Evolutionary conservation across 768 basidiomycete species (phyloP).

Genomic region (Rossbeevera mucosa): DNA sequence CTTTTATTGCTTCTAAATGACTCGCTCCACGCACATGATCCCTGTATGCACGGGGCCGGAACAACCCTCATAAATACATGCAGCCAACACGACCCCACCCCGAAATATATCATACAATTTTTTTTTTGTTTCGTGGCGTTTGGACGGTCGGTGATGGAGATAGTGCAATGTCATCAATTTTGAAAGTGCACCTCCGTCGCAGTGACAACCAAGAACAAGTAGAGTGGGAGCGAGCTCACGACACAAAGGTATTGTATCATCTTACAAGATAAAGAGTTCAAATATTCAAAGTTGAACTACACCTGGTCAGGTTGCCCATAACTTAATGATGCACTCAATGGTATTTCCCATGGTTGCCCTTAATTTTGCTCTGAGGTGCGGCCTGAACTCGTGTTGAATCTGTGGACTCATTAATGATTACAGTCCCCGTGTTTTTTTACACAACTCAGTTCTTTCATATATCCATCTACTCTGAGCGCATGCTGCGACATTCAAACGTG

Average conservation of each 20-base stretch:
- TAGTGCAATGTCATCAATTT: neutral
- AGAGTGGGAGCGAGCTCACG: neutral
- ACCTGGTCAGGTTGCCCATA: neutral
- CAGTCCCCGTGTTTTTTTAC: too few species aligned
- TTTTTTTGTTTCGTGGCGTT: neutral
- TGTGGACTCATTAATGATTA: neutral
- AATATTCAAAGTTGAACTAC: neutral
- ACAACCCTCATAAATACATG: neutral
- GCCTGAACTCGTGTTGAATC: too few species aligned
- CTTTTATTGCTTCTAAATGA: neutral
- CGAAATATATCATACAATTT: neutral
- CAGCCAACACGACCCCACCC: neutral
- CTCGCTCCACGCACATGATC: neutral
- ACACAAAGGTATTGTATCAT: neutral
- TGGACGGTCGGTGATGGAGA: neutral
- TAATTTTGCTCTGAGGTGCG: too few species aligned
- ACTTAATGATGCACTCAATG: neutral
- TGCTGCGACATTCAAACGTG: too few species aligned
- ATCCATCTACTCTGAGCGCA: too few species aligned
- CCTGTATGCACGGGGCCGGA: neutral
- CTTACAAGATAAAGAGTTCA: neutral
- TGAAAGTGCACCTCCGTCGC: constrained; percentile 4
- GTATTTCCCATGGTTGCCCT: too few species aligned
- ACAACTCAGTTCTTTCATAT: too few species aligned
- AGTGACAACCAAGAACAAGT: neutral